Base-by-base conservation (phyloP, 2,329 filamentous ascomycete genomes). In the Fusarium verticillioides region DNA sequence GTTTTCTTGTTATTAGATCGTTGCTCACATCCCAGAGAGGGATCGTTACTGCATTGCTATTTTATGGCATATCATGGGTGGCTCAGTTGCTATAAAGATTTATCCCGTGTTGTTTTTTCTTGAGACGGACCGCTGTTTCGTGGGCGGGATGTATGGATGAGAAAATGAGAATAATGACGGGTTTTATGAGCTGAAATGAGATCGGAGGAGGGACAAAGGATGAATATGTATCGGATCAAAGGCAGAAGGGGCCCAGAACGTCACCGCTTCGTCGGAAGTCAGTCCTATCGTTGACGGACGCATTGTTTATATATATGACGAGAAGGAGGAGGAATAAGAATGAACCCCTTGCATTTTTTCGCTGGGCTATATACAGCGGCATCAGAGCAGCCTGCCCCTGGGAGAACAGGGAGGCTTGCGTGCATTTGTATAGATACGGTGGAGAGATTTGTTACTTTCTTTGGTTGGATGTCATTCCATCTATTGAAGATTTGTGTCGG, bases 1-100 rank as follows among this genome's bases (percentile, higher is more conserved):
- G 60, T 66, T 61, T 75, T 68, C 61, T 73, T 74, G 70, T 62
- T 73, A 72, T 58, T 78, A 78, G 76, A 78, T 70, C 69, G 63
- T 68, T 57, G 40, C 36, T 73, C 36, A 44, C 63, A 66, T 69
- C 72, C 64, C 59, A 60, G 56, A 68, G 61, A 70, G 67, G 72
- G 58, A 64, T 52, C 56, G 60, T 18, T 39, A 52, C 52, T 50
- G 61, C 62, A 65, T 71, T 69, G 47, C 59, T 63, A 63, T 58
- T 58, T 59, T 59, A 63, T 63, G 46, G 53, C 60, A 71, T 70
- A 60, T 56, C 63, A 71, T 57, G 64, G 75, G 76, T 46, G 74
- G 76, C 56, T 70, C 63, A 66, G 44, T 74, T 63, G 66, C 60
- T 73, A 57, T 58, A 61, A 61, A 67, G 39, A 52, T 60, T 67